These are phyloP conservation scores for Gossypium bickii DNA, from an alignment of 345 rosid genomes.

Conservation along the genomic window DNA sequence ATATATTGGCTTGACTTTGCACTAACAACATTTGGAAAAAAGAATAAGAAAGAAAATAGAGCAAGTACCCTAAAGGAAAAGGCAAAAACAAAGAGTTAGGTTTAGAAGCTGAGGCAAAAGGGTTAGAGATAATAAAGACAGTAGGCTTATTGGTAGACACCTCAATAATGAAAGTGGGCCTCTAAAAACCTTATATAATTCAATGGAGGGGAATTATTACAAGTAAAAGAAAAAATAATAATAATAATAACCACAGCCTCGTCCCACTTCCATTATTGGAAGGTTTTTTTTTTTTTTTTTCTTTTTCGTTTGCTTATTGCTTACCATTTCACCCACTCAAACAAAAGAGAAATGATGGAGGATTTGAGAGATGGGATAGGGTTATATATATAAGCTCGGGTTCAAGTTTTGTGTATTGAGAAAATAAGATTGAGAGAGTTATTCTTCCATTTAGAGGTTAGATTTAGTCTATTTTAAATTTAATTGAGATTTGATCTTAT, in stretches of 20 bases:
- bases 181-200: not conserved
- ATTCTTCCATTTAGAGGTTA: no score
- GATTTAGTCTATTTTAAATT: no score
- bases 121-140: constrained; percentile 9
- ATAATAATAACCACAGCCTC: constrained; percentile 30
- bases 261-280: constrained; percentile 67
- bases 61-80: not conserved
- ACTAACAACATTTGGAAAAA: not conserved
- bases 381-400: not conserved
- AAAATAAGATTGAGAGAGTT: no score
- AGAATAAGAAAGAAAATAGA: not conserved
- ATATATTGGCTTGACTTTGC: not conserved
- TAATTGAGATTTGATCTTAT: no score
- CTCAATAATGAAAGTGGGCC: not conserved
- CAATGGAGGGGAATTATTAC: not conserved
- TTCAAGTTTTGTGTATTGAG: no score
- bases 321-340: constrained; percentile 5
- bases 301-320: not conserved
- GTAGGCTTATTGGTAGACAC: constrained; percentile 11
- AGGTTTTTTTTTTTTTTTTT: constrained; percentile 36
- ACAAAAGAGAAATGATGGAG: not conserved
- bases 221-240: not conserved
- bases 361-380: not conserved
- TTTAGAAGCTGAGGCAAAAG: not conserved
- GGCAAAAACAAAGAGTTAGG: not conserved